These are phyloP conservation scores for Colletotrichum kahawae DNA, from an alignment of 2,329 filamentous ascomycete species.

Conservation along the genomic window DNA sequence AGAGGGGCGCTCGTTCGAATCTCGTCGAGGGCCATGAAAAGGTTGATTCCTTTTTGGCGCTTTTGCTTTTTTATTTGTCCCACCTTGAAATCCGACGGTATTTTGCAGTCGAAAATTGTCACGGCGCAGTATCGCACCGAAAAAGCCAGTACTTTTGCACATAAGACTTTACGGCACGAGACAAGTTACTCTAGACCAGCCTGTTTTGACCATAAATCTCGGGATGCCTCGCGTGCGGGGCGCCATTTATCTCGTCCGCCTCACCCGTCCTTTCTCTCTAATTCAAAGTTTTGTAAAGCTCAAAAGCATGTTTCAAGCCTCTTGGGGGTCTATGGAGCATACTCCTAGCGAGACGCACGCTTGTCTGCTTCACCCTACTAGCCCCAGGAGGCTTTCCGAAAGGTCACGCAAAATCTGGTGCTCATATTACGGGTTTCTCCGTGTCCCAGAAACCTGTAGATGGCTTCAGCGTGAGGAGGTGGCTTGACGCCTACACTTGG, in stretches of 20 bases:
- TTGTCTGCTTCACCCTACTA: neutral
- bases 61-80: neutral
- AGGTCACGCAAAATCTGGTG: neutral
- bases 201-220: neutral
- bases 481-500: neutral
- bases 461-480: neutral
- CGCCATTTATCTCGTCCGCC: neutral
- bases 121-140: fast-evolving
- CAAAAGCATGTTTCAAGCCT: neutral
- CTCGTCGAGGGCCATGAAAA: neutral
- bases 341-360: neutral
- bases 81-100: neutral
- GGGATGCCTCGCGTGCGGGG: neutral
- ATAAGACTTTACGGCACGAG: no score
- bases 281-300: neutral
- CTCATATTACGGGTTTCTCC: neutral
- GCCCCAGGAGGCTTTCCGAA: neutral
- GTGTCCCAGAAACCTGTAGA: neutral
- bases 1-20: neutral
- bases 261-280: neutral
- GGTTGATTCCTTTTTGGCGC: neutral
- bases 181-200: neutral
- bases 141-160: neutral
- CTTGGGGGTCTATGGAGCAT: neutral
- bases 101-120: neutral